Evolutionary conservation across 352 stramenopile genomes (phyloP), one percentile per base, ranked within the genome.

Genomic region (Pythium chondricola): DNA sequence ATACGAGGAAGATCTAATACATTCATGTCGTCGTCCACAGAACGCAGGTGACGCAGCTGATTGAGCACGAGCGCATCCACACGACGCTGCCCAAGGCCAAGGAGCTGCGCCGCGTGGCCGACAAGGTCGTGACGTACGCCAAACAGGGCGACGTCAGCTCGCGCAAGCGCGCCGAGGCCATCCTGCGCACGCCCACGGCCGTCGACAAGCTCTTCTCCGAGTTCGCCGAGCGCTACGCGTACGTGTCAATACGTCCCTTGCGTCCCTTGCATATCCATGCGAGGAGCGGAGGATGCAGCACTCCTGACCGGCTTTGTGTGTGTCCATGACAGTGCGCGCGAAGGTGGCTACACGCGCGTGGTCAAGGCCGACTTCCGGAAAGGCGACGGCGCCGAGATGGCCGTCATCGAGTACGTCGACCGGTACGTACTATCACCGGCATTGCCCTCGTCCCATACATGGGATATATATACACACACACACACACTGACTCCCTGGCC

Each of bases 351-450:
- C 78, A 98, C 95, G 33, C 80, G 96, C 47, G 85, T 99, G 24
- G 63, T 99, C 52, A 98, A 98, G 74, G 78, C 82, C 25, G 85
- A 95, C 51, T 93, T 90, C 41, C 84, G 95, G 43, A 75, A 74
- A 50, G 94, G 95, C 43, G 95, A 99, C 62, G 95, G 95, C 48
- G 95, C 96, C 48, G 89, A 97, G 46, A 99, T 99, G 96, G 92
- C 93, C 13, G 63, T 98, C 18, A 98, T 99, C 70, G 96, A 99
- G 83, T 98, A 98, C 76, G 88, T 99, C 18, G 96, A 98, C 61
- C 81, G 85, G 83, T 93, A 63, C 36, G 67, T 42, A 9, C 3
- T 13, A 2, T 21, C 5, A n/a, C n/a, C n/a, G n/a, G n/a, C n/a
- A n/a, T n/a, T n/a, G n/a, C n/a, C n/a, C n/a, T n/a, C n/a, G n/a